A percentile compares a stretch with the other conserved stretches of the same genome.
phyloP scores from a whole-genome alignment of 306 rosid species.

The Abrus pulchellus region DNA sequence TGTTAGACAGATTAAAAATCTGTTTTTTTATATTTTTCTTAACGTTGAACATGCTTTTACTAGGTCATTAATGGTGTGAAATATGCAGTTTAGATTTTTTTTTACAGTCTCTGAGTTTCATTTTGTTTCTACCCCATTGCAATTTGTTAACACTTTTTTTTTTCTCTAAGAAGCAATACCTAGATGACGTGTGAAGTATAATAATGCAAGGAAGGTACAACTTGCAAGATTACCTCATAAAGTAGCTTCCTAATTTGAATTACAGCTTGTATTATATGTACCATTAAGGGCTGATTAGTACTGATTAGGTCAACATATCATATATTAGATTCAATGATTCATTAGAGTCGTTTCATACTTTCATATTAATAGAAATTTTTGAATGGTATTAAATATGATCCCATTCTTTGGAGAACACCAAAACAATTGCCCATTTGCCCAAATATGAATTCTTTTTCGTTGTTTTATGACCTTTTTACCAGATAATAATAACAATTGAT shows the following conservation, averaged over 20 bases:
- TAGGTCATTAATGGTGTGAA: neutral
- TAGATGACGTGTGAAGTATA: slow-evolving; percentile 49
- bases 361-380: neutral
- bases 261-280: neutral
- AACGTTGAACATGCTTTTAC: neutral
- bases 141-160: slow-evolving; percentile 10
- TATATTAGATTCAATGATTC: neutral
- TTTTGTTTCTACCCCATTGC: too few relatives aligned
- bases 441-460: slow-evolving; percentile 8
- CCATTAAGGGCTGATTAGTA: slow-evolving; percentile 7
- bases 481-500: neutral
- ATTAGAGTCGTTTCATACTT: neutral
- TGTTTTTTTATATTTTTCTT: too few relatives aligned
- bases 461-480: neutral
- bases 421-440: neutral
- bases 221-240: slow-evolving; percentile 23
- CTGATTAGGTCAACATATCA: slow-evolving; percentile 33
- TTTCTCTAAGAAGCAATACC: slow-evolving; percentile 45
- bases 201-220: slow-evolving; percentile 47
- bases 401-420: neutral
- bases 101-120: neutral
- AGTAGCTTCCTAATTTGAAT: slow-evolving; percentile 34
- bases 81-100: neutral
- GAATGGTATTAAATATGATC: neutral
- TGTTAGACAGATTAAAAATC: too few relatives aligned